Evolutionary conservation across 176 grass and related monocot genomes (phyloP).

Genomic region (Musa troglodytarum): DNA sequence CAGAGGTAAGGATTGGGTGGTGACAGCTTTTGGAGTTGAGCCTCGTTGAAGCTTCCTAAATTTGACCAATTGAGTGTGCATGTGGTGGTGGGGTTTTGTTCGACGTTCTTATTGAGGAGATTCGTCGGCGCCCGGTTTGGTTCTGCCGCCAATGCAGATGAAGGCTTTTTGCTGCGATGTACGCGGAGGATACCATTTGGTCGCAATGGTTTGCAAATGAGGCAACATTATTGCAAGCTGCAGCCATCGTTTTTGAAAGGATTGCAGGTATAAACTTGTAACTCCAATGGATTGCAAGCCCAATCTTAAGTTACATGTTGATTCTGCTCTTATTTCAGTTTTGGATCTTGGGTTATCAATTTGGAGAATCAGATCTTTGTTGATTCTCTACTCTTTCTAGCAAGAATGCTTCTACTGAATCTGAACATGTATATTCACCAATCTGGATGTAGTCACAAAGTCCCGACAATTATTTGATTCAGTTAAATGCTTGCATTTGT

Average conservation of each 20-base stretch:
- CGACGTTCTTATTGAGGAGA: background rate
- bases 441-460: no score
- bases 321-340: constrained; percentile 27
- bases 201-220: constrained; percentile 13
- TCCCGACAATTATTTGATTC: background rate
- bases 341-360: constrained; percentile 44
- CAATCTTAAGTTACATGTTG: background rate
- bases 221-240: background rate
- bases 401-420: background rate
- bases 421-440: background rate
- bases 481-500: no score
- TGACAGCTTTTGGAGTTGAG: background rate
- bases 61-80: background rate
- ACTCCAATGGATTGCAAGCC: background rate
- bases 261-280: constrained; percentile 7
- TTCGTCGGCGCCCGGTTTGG: background rate
- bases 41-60: background rate
- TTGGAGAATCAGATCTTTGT: background rate
- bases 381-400: background rate
- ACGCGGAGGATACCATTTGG: background rate
- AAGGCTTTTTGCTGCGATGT: background rate
- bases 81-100: background rate
- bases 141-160: background rate
- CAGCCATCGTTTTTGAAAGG: background rate
- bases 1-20: background rate